Evolutionary conservation across 768 basidiomycete species (phyloP), one percentile per base, ranked within the genome.

Genomic region (Leccinum subtestaceum): DNA sequence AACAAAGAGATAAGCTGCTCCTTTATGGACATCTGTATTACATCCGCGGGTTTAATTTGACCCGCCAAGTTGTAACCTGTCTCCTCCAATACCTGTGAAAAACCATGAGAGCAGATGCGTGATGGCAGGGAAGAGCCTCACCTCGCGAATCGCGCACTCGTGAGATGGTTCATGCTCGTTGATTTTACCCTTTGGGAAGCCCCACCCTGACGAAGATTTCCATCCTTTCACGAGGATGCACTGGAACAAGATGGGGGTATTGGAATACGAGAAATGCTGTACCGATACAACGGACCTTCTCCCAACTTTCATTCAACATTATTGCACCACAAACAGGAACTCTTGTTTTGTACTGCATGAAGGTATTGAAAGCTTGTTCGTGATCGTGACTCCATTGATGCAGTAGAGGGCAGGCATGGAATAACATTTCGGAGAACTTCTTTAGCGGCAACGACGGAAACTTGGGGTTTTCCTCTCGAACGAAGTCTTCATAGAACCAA

Each of bases 141-240:
- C 96, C 78, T 99, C 97, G 72, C 97, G 86, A 55, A 91, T 81
- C 2, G 96, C 97, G 74, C 97, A 99, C 56, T 81, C 82, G 52
- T 83, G 81, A 57, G 87, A 83, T 8, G 88, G 85, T 71, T 99
- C 97, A 60, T 90, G 84, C 71, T 95, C 88, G 67, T 99, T 99
- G 73, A 98, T 98, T 77, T 99, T 99, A n/a, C 97, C 97, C 71
- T 96, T 92, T 7, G 97, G 97, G 74, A 98, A 99, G n/a, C 93
- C 90, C 97, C 97, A 99, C 7, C 94, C 93, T 2, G 97, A 91
- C 19, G 89, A 91, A 36, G 93, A 86, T 74, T 97, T 98, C 93
- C 93, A 98, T 7, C 97, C 97, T 75, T 97, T 95, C 59, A 99
- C 97, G 60, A 99, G 83, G n/a, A 99, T 81, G 69, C 93, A 95